Conservation (phyloP, 2,329 filamentous ascomycete species). For the Colletotrichum liaoningense region DNA sequence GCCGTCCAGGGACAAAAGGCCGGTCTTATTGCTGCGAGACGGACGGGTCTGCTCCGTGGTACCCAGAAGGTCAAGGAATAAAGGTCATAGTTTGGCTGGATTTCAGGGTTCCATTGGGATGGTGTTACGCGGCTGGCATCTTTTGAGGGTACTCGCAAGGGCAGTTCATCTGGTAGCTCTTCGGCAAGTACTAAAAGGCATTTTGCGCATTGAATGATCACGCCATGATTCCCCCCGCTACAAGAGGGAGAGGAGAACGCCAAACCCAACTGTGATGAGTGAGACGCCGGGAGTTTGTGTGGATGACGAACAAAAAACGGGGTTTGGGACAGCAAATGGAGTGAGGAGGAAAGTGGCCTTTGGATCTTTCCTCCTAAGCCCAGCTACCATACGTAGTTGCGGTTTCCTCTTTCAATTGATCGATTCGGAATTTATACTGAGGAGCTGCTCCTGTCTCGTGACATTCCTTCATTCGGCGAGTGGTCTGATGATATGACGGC, state of each 20-base stretch:
- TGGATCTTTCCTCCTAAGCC: neutral
- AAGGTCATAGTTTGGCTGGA: slow-evolving; percentile 49
- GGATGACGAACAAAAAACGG: slow-evolving; percentile 29
- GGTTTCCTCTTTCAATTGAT: slow-evolving; percentile 18
- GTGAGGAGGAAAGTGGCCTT: slow-evolving; percentile 7
- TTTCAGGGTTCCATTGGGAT: slow-evolving; percentile 70
- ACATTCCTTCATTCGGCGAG: neutral
- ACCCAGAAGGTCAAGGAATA: slow-evolving; percentile 99
- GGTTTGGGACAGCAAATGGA: slow-evolving; percentile 14
- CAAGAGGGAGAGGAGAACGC: slow-evolving; percentile 19
- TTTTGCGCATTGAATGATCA: slow-evolving; percentile 57
- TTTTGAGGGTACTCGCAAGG: slow-evolving; percentile 62
- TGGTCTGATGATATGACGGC: slow-evolving; percentile 22
- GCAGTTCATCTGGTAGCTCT: slow-evolving; percentile 60
- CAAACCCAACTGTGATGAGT: slow-evolving; percentile 27
- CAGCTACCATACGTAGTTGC: slow-evolving; percentile 21
- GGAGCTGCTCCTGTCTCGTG: neutral
- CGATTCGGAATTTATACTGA: slow-evolving; percentile 7
- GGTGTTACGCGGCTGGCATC: slow-evolving; percentile 76
- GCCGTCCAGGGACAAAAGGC: slow-evolving; percentile 99
- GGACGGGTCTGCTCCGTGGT: slow-evolving; percentile 99
- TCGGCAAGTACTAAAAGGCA: slow-evolving; percentile 60
- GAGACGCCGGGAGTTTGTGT: slow-evolving; percentile 23
- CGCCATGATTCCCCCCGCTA: slow-evolving; percentile 32
- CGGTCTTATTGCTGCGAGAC: slow-evolving; percentile 99